Evolutionary conservation across 116 monocot genomes (phyloP).

Genomic region (Papilionanthe hybrid): DNA sequence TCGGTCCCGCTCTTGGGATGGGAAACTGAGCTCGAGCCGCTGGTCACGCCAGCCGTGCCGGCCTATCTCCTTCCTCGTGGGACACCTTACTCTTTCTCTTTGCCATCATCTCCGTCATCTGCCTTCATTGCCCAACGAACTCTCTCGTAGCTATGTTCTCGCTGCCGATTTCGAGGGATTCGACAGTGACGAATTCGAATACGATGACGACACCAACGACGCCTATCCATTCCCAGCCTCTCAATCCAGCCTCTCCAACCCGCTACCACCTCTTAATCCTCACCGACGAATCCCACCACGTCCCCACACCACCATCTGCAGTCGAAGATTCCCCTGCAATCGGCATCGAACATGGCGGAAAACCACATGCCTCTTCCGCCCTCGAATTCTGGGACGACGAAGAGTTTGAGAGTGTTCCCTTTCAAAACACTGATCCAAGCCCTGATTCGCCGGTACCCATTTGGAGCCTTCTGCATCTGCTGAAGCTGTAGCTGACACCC

Average conservation of each 20-base stretch:
- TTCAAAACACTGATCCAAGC: conserved; percentile 7
- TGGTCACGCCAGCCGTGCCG: neutral
- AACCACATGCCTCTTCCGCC: conserved; percentile 13
- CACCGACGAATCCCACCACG: conserved; percentile 32
- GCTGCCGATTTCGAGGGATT: conserved; percentile 50
- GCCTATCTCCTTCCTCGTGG: conserved; percentile 8
- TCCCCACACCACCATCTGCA: conserved; percentile 13
- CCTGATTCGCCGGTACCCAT: neutral
- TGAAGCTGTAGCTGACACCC: conserved; percentile 3
- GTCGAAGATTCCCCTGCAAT: neutral
- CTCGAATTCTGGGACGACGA: conserved; percentile 84
- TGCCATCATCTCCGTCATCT: conserved; percentile 16
- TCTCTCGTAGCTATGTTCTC: conserved; percentile 24
- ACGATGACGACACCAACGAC: conserved; percentile 9
- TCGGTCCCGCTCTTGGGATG: neutral
- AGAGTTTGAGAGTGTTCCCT: conserved; percentile 90
- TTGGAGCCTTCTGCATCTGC: conserved; percentile 4
- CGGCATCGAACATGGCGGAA: conserved; percentile 3
- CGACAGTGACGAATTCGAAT: conserved; percentile 48
- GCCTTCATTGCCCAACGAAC: conserved; percentile 12
- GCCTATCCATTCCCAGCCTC: conserved; percentile 2
- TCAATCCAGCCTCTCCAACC: conserved; percentile 16
- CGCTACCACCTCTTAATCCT: conserved; percentile 17
- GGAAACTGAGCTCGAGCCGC: neutral
- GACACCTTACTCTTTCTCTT: conserved; percentile 30